Percentiles rank a stretch among this genome's conserved stretches.
phyloP scores from a whole-genome alignment of 2,329 filamentous ascomycete genomes.

The Grosmannia huntii region DNA sequence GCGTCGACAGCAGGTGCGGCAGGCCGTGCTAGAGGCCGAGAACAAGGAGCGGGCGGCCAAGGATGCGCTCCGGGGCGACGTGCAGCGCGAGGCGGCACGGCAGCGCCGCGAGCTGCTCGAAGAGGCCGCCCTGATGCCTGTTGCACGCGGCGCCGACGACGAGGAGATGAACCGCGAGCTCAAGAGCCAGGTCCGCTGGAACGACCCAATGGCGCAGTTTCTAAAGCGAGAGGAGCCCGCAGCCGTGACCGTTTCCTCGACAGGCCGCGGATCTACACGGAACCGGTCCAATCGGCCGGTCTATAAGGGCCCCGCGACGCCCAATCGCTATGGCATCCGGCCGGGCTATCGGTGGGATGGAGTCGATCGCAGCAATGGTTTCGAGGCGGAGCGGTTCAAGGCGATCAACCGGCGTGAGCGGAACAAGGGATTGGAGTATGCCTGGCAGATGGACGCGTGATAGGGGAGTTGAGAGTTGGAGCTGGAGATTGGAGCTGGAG shows the following conservation, averaged over 20 bases:
- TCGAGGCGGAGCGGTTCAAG: conserved; percentile 86
- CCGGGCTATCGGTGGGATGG: conserved; percentile 96
- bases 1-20: conserved; percentile 77
- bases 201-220: conserved; percentile 83
- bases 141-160: conserved; percentile 76
- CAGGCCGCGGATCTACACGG: conserved; percentile 14
- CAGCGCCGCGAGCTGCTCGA: conserved; percentile 54
- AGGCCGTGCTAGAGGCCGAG: conserved; percentile 50
- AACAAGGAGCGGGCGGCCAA: conserved; percentile 55
- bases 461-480: background rate
- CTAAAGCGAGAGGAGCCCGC: conserved; percentile 29
- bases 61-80: conserved; percentile 68
- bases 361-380: conserved; percentile 85
- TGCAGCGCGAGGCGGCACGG: conserved; percentile 60
- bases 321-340: conserved; percentile 86
- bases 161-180: conserved; percentile 73
- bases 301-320: conserved; percentile 69
- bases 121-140: conserved; percentile 69
- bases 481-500: no score
- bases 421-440: conserved; percentile 71
- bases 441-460: conserved; percentile 78
- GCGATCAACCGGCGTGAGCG: conserved; percentile 67
- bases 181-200: conserved; percentile 69
- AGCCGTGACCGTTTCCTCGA: background rate
- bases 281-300: conserved; percentile 37